Base-by-base conservation (phyloP, 2,329 filamentous ascomycete species). In the Alternaria hordeiaustralica region DNA sequence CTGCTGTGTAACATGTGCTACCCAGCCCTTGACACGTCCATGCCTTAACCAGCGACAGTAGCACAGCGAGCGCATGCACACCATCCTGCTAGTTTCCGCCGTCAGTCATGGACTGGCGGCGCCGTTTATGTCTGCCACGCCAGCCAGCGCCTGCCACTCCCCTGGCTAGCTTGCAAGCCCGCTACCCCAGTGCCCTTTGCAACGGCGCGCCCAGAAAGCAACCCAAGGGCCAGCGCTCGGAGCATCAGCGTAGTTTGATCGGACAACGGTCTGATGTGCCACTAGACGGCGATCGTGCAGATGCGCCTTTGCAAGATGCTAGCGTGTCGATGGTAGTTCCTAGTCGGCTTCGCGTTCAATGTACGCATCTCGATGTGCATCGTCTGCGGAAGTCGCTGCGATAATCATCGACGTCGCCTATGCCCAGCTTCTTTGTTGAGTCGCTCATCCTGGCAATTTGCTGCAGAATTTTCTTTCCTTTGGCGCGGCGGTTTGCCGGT, bases 71-170 rank as follows among this genome's bases (percentile, higher is more conserved):
- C 65, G 68, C 71, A 74, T 74, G 70, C 71, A 70, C 68, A 55
- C 61, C 28, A 54, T 54, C 53, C 56, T 72, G 69, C 75, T 78
- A 78, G 77, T 70, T 74, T 72, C 77, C 77, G 74, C 75, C 74
- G 75, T 78, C 75, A 77, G 68, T 71, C 45, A 58, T 53, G 47
- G 55, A 64, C 69, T 62, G 66, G 67, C 65, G 49, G 67, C 66
- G 60, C 71, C 67, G 72, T 71, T 68, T 12, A 15, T 71, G 54
- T 64, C 57, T 63, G 61, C 67, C 71, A 71, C 69, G 61, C 64
- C 63, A 64, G 68, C 61, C 64, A 64, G 61, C 41, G 47, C 60
- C 63, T 65, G 64, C 18, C 44, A 33, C 55, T 59, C 55, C 66
- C 71, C 71, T 74, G 69, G 69, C 70, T 63, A 63, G 60, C 60